These are phyloP conservation scores for Bolboschoenoplectus hybrid DNA, from an alignment of 202 grass and related monocot genomes.

Conservation along the genomic window DNA sequence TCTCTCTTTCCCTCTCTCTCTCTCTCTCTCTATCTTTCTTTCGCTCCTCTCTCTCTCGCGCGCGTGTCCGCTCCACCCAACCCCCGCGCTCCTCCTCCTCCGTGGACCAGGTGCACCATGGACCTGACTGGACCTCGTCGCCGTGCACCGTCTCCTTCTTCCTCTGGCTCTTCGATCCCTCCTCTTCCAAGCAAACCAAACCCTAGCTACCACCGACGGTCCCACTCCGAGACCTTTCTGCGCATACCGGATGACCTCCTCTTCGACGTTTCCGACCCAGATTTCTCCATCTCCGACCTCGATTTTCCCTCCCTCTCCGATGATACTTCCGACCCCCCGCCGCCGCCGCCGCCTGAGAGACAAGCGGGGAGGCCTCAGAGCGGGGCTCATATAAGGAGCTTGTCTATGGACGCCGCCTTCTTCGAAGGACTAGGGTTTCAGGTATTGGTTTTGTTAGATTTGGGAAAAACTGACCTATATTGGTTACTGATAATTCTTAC, in stretches of 20 bases:
- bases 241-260: slow-evolving; percentile 77
- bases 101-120: slow-evolving; percentile 38
- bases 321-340: slow-evolving; percentile 52
- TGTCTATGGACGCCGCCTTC: slow-evolving; percentile 86
- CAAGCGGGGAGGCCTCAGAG: slow-evolving; percentile 34
- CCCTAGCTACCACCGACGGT: slow-evolving; percentile 57
- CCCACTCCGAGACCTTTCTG: slow-evolving; percentile 86
- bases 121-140: slow-evolving; percentile 23
- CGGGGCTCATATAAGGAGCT: slow-evolving; percentile 57
- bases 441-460: slow-evolving; percentile 31
- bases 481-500: not conserved
- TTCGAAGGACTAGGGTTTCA: slow-evolving; percentile 72
- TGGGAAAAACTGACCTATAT: not conserved
- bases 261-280: slow-evolving; percentile 75
- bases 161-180: slow-evolving; percentile 34
- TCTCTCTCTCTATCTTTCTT: not conserved
- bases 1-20: slow-evolving; percentile 21
- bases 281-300: slow-evolving; percentile 89
- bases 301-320: slow-evolving; percentile 94
- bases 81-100: not conserved
- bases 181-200: slow-evolving; percentile 35
- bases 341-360: not conserved
- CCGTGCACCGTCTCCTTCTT: slow-evolving; percentile 20
- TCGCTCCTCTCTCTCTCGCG: not conserved
- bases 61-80: slow-evolving; percentile 27